Percentiles rank a stretch among this genome's conserved stretches.
Evolutionary conservation across 768 basidiomycete genomes (phyloP).

Genomic region (Boletus sp.): DNA sequence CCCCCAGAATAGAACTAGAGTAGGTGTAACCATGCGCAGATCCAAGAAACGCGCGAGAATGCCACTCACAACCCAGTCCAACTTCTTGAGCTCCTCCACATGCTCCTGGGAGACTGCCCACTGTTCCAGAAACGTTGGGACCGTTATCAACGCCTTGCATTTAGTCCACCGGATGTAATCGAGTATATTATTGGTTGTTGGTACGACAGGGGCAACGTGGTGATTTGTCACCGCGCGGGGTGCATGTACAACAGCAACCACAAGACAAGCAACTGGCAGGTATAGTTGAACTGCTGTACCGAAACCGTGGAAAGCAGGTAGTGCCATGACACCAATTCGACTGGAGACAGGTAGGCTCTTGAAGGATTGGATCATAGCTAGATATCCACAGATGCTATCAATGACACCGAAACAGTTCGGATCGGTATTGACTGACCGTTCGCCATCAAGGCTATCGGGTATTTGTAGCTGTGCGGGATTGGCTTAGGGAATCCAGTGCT

Average conservation of each 20-base stretch:
- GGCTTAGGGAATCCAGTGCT: constrained; percentile 47
- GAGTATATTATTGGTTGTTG: constrained; percentile 21
- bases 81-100: constrained; percentile 16
- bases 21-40: not conserved
- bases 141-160: constrained; percentile 6
- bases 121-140: constrained; percentile 21
- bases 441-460: constrained; percentile 28
- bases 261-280: constrained; percentile 25
- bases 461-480: constrained; percentile 32
- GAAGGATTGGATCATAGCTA: not conserved
- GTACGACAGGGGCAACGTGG: constrained; percentile 13
- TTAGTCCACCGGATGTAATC: constrained; percentile 7
- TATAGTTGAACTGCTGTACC: constrained; percentile 34
- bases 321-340: constrained; percentile 27
- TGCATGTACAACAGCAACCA: constrained; percentile 31
- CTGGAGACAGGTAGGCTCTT: constrained; percentile 1
- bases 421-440: constrained; percentile 27
- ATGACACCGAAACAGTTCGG: not conserved
- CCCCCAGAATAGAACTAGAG: constrained; percentile 12
- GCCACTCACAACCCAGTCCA: constrained; percentile 17
- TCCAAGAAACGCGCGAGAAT: not conserved
- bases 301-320: constrained; percentile 41
- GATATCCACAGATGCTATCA: not conserved
- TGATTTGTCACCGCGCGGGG: constrained; percentile 18
- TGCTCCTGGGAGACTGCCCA: constrained; percentile 10